phyloP scores from a whole-genome alignment of 1,284 basidiomycete species.

The Tilletia horrida region DNA sequence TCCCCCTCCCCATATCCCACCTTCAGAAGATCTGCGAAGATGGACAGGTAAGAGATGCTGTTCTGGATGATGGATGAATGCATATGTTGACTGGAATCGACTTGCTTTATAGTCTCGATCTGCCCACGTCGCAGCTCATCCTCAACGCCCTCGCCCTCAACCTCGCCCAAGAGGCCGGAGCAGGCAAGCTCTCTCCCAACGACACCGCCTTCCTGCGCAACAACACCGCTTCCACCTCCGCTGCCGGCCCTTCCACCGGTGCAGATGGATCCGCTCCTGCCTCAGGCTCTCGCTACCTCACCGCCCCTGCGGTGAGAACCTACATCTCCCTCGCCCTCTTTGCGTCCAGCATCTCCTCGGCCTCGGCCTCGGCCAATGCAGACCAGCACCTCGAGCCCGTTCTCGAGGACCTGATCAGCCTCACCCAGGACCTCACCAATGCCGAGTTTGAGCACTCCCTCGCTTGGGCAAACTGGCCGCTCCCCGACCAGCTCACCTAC shows the following conservation, averaged over 20 bases:
- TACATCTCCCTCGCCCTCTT: constrained; percentile 51
- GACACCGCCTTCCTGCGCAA: constrained; percentile 28
- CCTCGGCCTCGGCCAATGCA: constrained; percentile 34
- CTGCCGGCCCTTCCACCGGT: constrained; percentile 6
- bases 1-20: not conserved
- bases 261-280: not conserved
- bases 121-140: constrained; percentile 74
- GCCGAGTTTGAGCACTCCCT: constrained; percentile 41
- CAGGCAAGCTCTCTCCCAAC: constrained; percentile 38
- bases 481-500: constrained; percentile 49
- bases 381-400: constrained; percentile 41
- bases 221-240: constrained; percentile 32
- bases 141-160: constrained; percentile 73
- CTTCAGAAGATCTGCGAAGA: not conserved
- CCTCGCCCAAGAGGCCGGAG: constrained; percentile 54
- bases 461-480: constrained; percentile 38
- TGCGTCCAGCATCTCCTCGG: constrained; percentile 46
- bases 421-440: constrained; percentile 32
- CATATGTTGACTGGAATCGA: not conserved
- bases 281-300: constrained; percentile 16
- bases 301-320: constrained; percentile 38
- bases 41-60: constrained; percentile 6
- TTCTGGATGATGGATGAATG: not conserved
- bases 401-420: constrained; percentile 37
- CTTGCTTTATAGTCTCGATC: constrained; percentile 55